Percentiles rank a stretch among this genome's conserved stretches.
These are phyloP conservation scores for Zygosaccharomyces bisporus DNA, from an alignment of 805 yeast genomes.

Conservation along the genomic window DNA sequence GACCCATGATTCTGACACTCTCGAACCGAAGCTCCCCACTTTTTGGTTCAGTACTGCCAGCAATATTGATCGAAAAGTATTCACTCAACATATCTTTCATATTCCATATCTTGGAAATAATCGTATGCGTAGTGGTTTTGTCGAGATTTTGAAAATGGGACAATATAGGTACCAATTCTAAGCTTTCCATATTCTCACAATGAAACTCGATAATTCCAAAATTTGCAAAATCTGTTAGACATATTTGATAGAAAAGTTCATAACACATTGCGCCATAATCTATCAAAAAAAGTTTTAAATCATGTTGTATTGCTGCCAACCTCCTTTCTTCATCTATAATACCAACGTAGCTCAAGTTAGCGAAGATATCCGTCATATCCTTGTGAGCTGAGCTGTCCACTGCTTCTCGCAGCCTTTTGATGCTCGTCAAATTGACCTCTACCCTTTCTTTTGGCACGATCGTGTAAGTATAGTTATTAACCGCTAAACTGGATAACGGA, in stretches of 20 bases:
- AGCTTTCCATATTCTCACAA: constrained; percentile 11
- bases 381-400: constrained; percentile 46
- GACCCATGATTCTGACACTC: constrained; percentile 40
- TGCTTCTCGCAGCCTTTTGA: constrained; percentile 50
- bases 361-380: constrained; percentile 63
- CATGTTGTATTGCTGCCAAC: constrained; percentile 80
- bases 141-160: constrained; percentile 19
- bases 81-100: constrained; percentile 80
- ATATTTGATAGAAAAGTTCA: constrained; percentile 79
- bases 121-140: constrained; percentile 24
- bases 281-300: constrained; percentile 67
- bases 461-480: constrained; percentile 12
- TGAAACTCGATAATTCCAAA: constrained; percentile 58
- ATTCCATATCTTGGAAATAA: constrained; percentile 32
- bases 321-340: constrained; percentile 69
- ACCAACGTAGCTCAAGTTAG: constrained; percentile 74
- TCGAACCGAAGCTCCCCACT: constrained; percentile 22
- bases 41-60: constrained; percentile 24
- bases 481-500: background rate
- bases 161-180: constrained; percentile 21
- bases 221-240: constrained; percentile 72
- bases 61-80: constrained; percentile 59
- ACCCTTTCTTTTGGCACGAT: constrained; percentile 32
- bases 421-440: constrained; percentile 52
- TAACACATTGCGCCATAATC: constrained; percentile 70